Evolutionary conservation across 805 yeast species (phyloP).

Genomic region (Saccharomycopsis selenospora): DNA sequence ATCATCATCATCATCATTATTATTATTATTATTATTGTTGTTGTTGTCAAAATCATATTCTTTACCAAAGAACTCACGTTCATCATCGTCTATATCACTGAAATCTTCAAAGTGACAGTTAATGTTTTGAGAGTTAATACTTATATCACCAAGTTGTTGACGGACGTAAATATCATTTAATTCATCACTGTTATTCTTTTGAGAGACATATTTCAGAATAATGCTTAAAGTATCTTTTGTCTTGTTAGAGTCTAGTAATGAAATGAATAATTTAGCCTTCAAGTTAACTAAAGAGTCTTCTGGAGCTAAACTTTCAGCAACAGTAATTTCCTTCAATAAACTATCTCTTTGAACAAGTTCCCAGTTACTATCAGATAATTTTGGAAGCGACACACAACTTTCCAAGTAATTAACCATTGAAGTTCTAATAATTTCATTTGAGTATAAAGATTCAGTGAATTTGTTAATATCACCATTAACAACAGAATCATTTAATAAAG

Average conservation of each 20-base stretch:
- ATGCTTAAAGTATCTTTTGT: conserved; percentile 8
- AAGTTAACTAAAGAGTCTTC: conserved; percentile 25
- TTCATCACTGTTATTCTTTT: conserved; percentile 11
- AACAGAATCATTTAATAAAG: conserved; percentile 24
- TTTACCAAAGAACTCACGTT: not conserved
- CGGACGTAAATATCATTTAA: conserved; percentile 3
- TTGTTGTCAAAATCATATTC: not conserved
- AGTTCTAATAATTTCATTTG: conserved; percentile 28
- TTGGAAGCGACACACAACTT: conserved; percentile 17
- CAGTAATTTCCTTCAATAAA: conserved; percentile 23
- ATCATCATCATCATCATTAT: not conserved
- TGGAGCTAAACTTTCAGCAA: conserved; percentile 26
- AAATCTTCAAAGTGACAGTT: not conserved
- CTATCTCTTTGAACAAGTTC: conserved; percentile 17
- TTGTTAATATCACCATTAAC: conserved; percentile 24
- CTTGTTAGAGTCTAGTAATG: conserved; percentile 23
- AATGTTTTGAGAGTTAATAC: not conserved
- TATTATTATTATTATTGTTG: not conserved
- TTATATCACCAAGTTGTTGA: not conserved
- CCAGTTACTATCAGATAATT: conserved; percentile 5
- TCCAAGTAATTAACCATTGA: conserved; percentile 25
- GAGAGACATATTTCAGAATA: conserved; percentile 7
- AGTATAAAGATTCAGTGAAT: conserved; percentile 24
- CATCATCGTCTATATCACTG: conserved; percentile 4
- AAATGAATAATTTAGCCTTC: conserved; percentile 26